Evolutionary conservation across 805 yeast genomes (phyloP).

Genomic region (Yarrowia keelungensis): DNA sequence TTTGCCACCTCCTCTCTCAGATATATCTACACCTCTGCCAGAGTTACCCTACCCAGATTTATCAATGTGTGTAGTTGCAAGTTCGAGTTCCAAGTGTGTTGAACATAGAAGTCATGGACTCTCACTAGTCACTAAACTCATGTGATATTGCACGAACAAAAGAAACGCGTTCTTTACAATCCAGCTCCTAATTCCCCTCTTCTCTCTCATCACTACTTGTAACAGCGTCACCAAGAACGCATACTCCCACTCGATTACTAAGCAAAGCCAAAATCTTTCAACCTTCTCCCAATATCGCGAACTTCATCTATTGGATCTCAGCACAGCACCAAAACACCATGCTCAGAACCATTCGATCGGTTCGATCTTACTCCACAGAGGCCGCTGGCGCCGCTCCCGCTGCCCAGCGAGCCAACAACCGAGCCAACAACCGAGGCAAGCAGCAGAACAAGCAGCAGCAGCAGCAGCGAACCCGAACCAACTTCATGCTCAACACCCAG

Average conservation of each 20-base stretch:
- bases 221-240: no score
- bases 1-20: no score
- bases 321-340: constrained; percentile 7
- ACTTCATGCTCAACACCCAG: constrained; percentile 16
- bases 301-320: background rate
- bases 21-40: no score
- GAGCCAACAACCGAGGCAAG: background rate
- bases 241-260: background rate
- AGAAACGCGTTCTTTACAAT: no score
- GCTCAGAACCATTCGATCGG: constrained; percentile 35
- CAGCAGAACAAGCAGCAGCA: constrained; percentile 3
- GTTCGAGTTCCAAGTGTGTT: no score
- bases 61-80: no score
- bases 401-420: background rate
- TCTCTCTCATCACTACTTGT: no score
- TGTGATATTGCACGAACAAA: no score
- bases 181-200: no score
- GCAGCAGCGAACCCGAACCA: constrained; percentile 14
- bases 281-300: constrained; percentile 28
- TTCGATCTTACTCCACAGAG: constrained; percentile 31
- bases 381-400: constrained; percentile 10
- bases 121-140: no score
- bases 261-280: constrained; percentile 26
- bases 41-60: no score
- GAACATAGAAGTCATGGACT: no score